Conservation (phyloP, 306 rosid species). For the Begonia peltatifolia region DNA sequence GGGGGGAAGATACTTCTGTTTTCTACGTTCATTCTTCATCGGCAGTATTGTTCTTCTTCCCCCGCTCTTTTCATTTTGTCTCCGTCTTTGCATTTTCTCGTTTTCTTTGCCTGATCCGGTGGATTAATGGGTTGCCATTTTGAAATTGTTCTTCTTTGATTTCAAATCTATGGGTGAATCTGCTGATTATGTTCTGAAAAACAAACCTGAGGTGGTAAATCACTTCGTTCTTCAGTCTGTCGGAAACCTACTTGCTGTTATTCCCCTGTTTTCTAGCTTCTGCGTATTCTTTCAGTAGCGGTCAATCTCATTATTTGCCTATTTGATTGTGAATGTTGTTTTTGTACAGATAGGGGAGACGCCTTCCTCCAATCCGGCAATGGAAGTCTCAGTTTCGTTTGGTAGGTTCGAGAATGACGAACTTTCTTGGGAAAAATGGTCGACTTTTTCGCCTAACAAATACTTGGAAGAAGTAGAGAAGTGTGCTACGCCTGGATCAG, state of each 20-base stretch:
- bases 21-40: constrained; percentile 2
- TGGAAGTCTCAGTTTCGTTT: constrained; percentile 87
- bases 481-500: constrained; percentile 93
- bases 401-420: constrained; percentile 91
- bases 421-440: constrained; percentile 96
- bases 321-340: constrained; percentile 9
- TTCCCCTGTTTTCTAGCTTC: too few relatives aligned
- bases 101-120: constrained; percentile 37
- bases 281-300: too few relatives aligned
- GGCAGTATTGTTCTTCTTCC: constrained; percentile 3
- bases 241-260: too few relatives aligned
- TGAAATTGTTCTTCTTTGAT: constrained; percentile 4
- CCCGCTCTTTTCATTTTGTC: constrained; percentile 39
- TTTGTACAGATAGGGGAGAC: constrained; percentile 53
- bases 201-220: constrained; percentile 42
- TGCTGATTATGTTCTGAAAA: constrained; percentile 24
- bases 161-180: constrained; percentile 41
- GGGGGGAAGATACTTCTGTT: constrained; percentile 2
- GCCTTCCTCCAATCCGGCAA: constrained; percentile 31
- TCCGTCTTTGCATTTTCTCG: constrained; percentile 20
- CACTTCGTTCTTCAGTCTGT: constrained; percentile 13
- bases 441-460: constrained; percentile 82
- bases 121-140: constrained; percentile 12
- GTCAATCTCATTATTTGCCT: too few relatives aligned
- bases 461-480: constrained; percentile 95